Base-by-base conservation (phyloP, 768 basidiomycete genomes). In the Leccinum longicurvipes region DNA sequence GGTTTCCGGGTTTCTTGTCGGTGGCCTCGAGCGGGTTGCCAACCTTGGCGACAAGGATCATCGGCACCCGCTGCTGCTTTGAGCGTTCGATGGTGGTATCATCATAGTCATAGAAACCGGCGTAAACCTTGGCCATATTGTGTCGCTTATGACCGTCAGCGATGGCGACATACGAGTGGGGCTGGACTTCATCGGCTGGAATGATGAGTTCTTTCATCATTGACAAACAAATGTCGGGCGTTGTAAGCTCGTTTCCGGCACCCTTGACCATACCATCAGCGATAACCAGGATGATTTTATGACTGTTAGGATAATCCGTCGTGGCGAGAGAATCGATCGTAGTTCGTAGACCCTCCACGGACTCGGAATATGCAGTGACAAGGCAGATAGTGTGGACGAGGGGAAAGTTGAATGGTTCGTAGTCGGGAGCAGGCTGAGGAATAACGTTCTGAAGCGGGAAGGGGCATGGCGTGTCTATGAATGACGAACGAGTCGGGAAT, bases 131-230 rank as follows among this genome's bases (percentile, higher is more conserved):
- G 39, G 94, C 96, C 94, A 96, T 97, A 71, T 99, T 99, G 79
- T 98, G 97, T 32, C 93, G 83, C 75, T 97, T 98, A 79, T 98
- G 95, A n/a, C 97, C 97, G 67, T 99, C 96, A 15, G 97, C 97
- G 64, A 99, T 98, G 56, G 97, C 94, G 52, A 98, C 94, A 67
- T 98, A 99, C 25, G 93, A 96, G 63, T 96, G 91, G 3, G 93
- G 77, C 70, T 97, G 91, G 32, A 98, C 93, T 50, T 98, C 93
- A 21, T 86, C 77, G 0, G 86, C 81, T 0, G 84, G 74, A 24
- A 93, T 80, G 60, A 97, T 75, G 53, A 97, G 84, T 41, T 98
- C 94, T 74, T 89, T 94, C 97, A 99, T 99, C 97, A 98, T 98
- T 36, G 82, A 75, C 60, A 99, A 73, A 64, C 87, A 87, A 62